Evolutionary conservation across 208 protist genomes (phyloP).

Genomic region (Trypanosoma vivax): DNA sequence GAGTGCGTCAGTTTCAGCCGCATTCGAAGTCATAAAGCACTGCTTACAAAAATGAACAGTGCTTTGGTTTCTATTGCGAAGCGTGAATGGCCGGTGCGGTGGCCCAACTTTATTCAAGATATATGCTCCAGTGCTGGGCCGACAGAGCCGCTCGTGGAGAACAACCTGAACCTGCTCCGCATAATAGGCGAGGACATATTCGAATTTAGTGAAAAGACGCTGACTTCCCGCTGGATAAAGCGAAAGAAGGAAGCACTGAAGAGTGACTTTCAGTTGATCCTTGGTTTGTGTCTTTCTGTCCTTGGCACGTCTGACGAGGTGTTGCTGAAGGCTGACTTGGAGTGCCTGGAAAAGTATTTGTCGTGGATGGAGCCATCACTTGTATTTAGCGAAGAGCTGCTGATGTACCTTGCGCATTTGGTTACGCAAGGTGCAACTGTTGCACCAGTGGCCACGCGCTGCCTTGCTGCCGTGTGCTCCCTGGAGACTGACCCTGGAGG

Average conservation of each 20-base stretch:
- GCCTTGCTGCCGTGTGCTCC: conserved; percentile 68
- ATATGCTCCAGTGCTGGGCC: conserved; percentile 91
- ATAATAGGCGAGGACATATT: conserved; percentile 97
- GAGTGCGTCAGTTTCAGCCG: conserved; percentile 53
- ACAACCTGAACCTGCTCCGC: conserved; percentile 96
- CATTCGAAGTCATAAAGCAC: conserved; percentile 47
- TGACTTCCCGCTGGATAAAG: conserved; percentile 94
- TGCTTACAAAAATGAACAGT: conserved; percentile 89
- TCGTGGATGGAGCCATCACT: conserved; percentile 73
- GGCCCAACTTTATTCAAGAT: conserved; percentile 97
- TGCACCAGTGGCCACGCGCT: conserved; percentile 41
- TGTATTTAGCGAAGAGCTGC: conserved; percentile 57
- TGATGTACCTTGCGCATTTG: conserved; percentile 42
- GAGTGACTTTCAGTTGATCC: conserved; percentile 93
- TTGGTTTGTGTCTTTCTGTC: conserved; percentile 89
- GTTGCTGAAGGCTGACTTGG: conserved; percentile 62
- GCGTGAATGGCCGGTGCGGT: conserved; percentile 97
- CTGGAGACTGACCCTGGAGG: conserved; percentile 29
- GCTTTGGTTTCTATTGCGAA: conserved; percentile 95
- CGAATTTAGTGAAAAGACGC: conserved; percentile 94
- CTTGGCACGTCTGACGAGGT: conserved; percentile 36
- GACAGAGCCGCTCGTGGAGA: conserved; percentile 94
- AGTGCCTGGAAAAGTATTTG: conserved; percentile 79
- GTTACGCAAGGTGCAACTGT: conserved; percentile 38
- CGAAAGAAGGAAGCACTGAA: conserved; percentile 94